Conservation (phyloP, 768 basidiomycete species). For the Tricholoma furcatifolium region DNA sequence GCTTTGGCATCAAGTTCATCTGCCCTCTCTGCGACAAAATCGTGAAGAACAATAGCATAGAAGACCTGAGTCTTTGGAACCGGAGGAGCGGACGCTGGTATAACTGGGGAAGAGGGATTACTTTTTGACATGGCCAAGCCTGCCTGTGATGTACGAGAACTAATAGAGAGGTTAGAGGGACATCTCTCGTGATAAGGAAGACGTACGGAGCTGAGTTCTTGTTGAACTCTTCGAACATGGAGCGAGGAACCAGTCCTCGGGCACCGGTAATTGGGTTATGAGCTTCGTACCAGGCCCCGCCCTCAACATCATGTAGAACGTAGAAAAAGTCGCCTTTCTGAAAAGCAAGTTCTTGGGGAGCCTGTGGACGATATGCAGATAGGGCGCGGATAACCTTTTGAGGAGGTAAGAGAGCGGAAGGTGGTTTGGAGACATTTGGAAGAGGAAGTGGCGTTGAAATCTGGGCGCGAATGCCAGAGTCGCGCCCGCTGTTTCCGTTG, state of each 20-base stretch:
- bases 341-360: slow-evolving; percentile 87
- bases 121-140: slow-evolving; percentile 18
- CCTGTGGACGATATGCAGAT: slow-evolving; percentile 58
- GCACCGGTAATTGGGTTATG: slow-evolving; percentile 92
- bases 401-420: slow-evolving; percentile 74
- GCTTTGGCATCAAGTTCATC: slow-evolving; percentile 96
- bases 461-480: slow-evolving; percentile 50
- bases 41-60: slow-evolving; percentile 94
- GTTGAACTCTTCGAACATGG: slow-evolving; percentile 88
- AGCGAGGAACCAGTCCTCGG: slow-evolving; percentile 85
- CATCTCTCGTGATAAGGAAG: not conserved
- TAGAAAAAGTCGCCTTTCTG: slow-evolving; percentile 97
- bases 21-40: slow-evolving; percentile 91
- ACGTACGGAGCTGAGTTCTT: slow-evolving; percentile 69
- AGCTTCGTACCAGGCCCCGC: slow-evolving; percentile 83
- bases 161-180: slow-evolving; percentile 19
- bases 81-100: slow-evolving; percentile 25
- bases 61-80: slow-evolving; percentile 60
- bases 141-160: slow-evolving; percentile 43
- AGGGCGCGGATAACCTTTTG: slow-evolving; percentile 95
- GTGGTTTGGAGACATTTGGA: slow-evolving; percentile 67
- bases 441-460: slow-evolving; percentile 71
- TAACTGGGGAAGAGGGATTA: slow-evolving; percentile 22
- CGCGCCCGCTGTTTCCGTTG: slow-evolving; percentile 61
- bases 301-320: slow-evolving; percentile 74